phyloP scores from a whole-genome alignment of 371 early-diverging fungal species.

The Smittium mucronatum region DNA sequence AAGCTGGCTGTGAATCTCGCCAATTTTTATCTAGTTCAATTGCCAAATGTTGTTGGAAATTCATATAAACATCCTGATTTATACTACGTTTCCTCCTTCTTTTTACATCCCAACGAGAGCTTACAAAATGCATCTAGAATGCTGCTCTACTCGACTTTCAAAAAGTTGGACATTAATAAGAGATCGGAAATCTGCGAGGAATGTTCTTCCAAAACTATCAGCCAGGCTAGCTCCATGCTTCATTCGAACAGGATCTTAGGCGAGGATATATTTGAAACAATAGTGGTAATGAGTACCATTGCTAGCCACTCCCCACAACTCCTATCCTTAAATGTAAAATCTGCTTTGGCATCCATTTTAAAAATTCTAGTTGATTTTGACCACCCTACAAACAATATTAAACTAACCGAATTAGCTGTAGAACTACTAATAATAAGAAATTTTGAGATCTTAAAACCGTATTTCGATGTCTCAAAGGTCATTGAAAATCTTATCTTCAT shows the following conservation, averaged over 20 bases:
- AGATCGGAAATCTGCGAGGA: not conserved
- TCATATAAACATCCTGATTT: not conserved
- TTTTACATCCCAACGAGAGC: not conserved
- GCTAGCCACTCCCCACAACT: not conserved
- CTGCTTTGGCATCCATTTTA: not conserved
- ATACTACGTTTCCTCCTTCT: not conserved
- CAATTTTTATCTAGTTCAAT: not conserved
- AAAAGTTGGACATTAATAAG: not conserved
- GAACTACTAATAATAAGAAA: not conserved
- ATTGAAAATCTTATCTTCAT: not conserved
- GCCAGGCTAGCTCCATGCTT: not conserved
- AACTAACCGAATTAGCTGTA: not conserved
- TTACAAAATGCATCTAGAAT: conserved; percentile 7
- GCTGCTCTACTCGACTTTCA: not conserved
- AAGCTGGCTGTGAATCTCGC: conserved; percentile 7
- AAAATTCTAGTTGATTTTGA: not conserved
- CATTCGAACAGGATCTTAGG: not conserved
- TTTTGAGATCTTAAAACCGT: not conserved
- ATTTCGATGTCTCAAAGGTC: not conserved
- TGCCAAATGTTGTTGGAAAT: conserved; percentile 3
- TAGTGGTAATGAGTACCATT: not conserved
- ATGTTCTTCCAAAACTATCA: not conserved
- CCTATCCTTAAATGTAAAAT: not conserved
- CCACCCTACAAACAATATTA: not conserved
- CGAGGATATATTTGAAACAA: not conserved